A percentile compares a stretch with the other conserved stretches of the same genome.
These are phyloP conservation scores for Boletus pseudopeckii DNA, from an alignment of 768 basidiomycete species.

Conservation along the genomic window DNA sequence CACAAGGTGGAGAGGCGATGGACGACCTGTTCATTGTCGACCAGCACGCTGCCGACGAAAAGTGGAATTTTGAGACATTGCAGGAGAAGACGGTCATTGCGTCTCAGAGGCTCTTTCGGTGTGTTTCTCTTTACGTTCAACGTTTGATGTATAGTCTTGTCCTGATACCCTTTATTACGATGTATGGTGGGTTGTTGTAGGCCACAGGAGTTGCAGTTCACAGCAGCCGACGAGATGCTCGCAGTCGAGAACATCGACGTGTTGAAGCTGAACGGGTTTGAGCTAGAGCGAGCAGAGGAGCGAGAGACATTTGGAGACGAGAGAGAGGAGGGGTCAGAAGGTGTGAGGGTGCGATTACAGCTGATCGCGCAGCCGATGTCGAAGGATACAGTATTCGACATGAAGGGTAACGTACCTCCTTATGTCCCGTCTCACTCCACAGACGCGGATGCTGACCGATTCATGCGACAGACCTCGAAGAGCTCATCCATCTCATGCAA, in stretches of 20 bases:
- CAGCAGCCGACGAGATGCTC: conserved; percentile 85
- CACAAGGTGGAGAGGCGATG: conserved; percentile 26
- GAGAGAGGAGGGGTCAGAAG: not conserved
- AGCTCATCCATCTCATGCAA: conserved; percentile 81
- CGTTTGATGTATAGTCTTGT: not conserved
- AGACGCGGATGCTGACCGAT: not conserved
- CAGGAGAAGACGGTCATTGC: conserved; percentile 88
- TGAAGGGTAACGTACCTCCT: conserved; percentile 57
- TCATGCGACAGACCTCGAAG: conserved; percentile 72
- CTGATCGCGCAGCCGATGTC: conserved; percentile 86
- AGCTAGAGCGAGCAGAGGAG: conserved; percentile 59
- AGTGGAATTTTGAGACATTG: conserved; percentile 95
- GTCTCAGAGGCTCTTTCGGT: conserved; percentile 84
- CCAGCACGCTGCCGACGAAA: conserved; percentile 97
- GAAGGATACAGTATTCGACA: conserved; percentile 85
- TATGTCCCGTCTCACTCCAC: not conserved
- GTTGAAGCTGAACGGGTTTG: conserved; percentile 85
- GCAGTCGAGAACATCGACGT: conserved; percentile 86
- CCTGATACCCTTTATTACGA: not conserved
- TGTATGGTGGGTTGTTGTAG: conserved; percentile 37
- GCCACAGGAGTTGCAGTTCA: conserved; percentile 73
- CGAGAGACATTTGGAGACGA: not conserved
- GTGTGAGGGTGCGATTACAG: conserved; percentile 41
- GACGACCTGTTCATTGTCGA: conserved; percentile 97
- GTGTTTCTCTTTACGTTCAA: conserved; percentile 20